Evolutionary conservation across 345 rosid species (phyloP).

Genomic region (Abelmoschus esculentus): DNA sequence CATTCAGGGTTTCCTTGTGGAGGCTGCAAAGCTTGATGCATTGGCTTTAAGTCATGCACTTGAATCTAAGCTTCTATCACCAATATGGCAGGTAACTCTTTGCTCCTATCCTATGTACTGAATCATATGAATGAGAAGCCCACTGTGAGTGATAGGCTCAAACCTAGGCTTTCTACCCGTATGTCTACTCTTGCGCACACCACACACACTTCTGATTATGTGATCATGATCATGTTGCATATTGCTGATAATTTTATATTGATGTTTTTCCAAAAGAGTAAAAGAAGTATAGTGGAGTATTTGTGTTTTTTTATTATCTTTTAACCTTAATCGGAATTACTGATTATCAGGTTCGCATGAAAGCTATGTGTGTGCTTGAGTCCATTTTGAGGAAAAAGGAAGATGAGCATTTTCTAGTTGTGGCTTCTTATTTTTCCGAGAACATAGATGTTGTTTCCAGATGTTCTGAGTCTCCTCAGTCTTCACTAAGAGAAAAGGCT

Average conservation of each 20-base stretch:
- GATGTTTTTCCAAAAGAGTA: not conserved
- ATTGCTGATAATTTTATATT: not conserved
- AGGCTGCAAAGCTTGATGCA: conserved; percentile 81
- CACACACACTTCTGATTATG: not conserved
- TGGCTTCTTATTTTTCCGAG: conserved; percentile 67
- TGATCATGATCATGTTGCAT: not conserved
- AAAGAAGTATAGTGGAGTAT: not conserved
- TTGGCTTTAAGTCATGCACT: conserved; percentile 69
- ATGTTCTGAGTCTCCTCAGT: conserved; percentile 85
- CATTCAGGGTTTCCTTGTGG: conserved; percentile 66
- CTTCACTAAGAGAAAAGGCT: conserved; percentile 85
- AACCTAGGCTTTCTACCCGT: not conserved
- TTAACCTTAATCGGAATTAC: not conserved
- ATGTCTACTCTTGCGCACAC: not conserved
- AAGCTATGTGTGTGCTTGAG: conserved; percentile 86
- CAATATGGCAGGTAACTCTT: conserved; percentile 76
- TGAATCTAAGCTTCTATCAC: conserved; percentile 77
- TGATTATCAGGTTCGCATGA: conserved; percentile 68
- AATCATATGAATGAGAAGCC: conserved; percentile 9
- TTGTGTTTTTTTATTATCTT: not conserved
- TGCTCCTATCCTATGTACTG: not conserved
- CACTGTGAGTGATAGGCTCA: not conserved
- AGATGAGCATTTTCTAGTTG: conserved; percentile 50
- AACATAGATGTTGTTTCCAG: conserved; percentile 51
- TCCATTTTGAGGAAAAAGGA: conserved; percentile 78